Evolutionary conservation across 2,329 filamentous ascomycete genomes (phyloP), one percentile per base, ranked within the genome.

Genomic region (Claviceps quebecensis): DNA sequence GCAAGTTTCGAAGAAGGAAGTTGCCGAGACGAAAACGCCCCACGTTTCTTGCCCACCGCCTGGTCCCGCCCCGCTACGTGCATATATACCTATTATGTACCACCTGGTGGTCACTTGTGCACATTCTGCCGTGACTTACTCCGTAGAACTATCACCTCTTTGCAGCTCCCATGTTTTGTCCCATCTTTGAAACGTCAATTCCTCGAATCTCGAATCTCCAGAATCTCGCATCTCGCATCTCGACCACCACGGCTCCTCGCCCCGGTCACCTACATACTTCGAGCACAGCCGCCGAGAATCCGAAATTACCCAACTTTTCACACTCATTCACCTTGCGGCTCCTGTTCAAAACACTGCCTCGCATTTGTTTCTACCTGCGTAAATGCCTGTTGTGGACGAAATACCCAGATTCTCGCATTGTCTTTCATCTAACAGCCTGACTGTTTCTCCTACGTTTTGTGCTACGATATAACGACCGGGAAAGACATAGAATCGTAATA

Each of bases 391-490:
- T 51, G 49, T 51, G 44, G 49, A 46, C 43, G 44, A 40, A 51
- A 51, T 47, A 51, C 49, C 43, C 49, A 13, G n/a, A 13, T 41
- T 46, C 23, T 47, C 17, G 44, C 43, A 36, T 40, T 29, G 37
- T 7, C 44, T 46, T n/a, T 41, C 22, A 9, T 16, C 46, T 46
- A 17, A 36, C 37, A 34, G 19, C 23, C 23, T 45, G 19, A 16
- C 41, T 34, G 19, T 51, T 40, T 40, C 23, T n/a, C n/a, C 40
- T 36, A 40, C 49, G 19, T 8, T n/a, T 38, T n/a, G 14, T 41
- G 49, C 37, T 41, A 51, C 49, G 49, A 41, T 37, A 19, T 51
- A 11, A 51, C 49, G 49, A 41, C 36, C 37, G 44, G 48, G 39
- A 39, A 29, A 17, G 14, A 41, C 14, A 29, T 29, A 8, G 3